phyloP scores from a whole-genome alignment of 306 rosid genomes.

The Glycine tomentella region DNA sequence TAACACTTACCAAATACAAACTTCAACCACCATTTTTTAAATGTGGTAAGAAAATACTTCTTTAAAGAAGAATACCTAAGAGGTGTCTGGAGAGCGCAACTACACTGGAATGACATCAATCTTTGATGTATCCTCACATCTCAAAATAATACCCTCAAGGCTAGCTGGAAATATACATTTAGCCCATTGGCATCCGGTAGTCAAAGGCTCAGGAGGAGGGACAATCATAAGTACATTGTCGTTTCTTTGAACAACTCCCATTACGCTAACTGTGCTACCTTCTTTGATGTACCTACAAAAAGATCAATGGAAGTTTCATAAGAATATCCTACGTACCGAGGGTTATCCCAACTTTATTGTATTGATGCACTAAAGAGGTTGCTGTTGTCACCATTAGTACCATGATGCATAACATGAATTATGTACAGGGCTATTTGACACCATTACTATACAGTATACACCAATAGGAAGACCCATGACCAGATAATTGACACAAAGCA shows the following conservation, averaged over 20 bases:
- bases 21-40: background rate
- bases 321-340: background rate
- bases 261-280: slow-evolving; percentile 17
- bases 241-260: slow-evolving; percentile 11
- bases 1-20: background rate
- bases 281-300: slow-evolving; percentile 19
- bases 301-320: background rate
- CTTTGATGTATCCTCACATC: slow-evolving; percentile 17
- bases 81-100: background rate
- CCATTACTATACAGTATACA: too few species aligned
- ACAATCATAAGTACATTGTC: slow-evolving; percentile 17
- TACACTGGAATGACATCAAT: slow-evolving; percentile 19
- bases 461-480: too few species aligned
- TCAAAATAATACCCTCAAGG: slow-evolving; percentile 19
- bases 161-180: slow-evolving; percentile 19
- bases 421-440: too few species aligned
- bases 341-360: background rate
- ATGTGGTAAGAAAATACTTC: slow-evolving; percentile 2
- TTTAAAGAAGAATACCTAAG: slow-evolving; percentile 5
- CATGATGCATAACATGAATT: background rate
- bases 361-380: background rate
- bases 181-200: slow-evolving; percentile 3
- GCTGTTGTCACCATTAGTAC: background rate
- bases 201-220: slow-evolving; percentile 17
- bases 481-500: too few species aligned